These are phyloP conservation scores for Talaromyces funiculosus DNA, from an alignment of 2,329 filamentous ascomycete genomes.

Conservation along the genomic window DNA sequence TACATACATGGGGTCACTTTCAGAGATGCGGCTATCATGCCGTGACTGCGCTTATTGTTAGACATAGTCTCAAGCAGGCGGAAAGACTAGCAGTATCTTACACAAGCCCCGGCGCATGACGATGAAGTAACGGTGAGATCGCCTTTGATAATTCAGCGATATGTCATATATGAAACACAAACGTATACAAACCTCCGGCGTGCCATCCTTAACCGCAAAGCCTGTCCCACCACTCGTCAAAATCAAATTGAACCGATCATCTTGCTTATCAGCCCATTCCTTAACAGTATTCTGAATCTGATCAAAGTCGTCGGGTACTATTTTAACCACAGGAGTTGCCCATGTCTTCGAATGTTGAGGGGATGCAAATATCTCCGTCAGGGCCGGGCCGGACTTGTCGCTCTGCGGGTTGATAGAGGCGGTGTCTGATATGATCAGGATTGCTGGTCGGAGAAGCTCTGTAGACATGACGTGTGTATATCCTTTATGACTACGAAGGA, in stretches of 20 bases:
- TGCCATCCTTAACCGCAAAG: constrained; percentile 77
- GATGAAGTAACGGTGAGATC: constrained; percentile 71
- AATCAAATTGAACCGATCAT: constrained; percentile 62
- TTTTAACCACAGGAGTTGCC: constrained; percentile 62
- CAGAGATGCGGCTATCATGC: constrained; percentile 81
- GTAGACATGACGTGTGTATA: background rate
- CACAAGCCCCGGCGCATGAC: constrained; percentile 81
- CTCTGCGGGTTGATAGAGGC: constrained; percentile 72
- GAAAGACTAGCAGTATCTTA: constrained; percentile 35
- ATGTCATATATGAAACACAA: background rate
- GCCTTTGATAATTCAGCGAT: constrained; percentile 50
- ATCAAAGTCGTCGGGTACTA: constrained; percentile 70
- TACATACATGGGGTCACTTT: constrained; percentile 80
- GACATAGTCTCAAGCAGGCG: background rate
- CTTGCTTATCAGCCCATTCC: constrained; percentile 63
- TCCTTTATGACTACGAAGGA: background rate
- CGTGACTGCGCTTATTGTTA: constrained; percentile 56
- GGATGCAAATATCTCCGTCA: constrained; percentile 63
- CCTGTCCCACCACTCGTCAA: constrained; percentile 90
- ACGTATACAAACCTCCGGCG: constrained; percentile 65
- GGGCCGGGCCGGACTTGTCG: constrained; percentile 63
- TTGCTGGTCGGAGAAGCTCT: constrained; percentile 59
- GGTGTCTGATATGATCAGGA: constrained; percentile 88
- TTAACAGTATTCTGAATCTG: constrained; percentile 70
- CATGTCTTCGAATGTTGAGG: constrained; percentile 64